Evolutionary conservation across 2,329 filamentous ascomycete genomes (phyloP), one percentile per base, ranked within the genome.

Genomic region (Aspergillus oerlinghausenensis): DNA sequence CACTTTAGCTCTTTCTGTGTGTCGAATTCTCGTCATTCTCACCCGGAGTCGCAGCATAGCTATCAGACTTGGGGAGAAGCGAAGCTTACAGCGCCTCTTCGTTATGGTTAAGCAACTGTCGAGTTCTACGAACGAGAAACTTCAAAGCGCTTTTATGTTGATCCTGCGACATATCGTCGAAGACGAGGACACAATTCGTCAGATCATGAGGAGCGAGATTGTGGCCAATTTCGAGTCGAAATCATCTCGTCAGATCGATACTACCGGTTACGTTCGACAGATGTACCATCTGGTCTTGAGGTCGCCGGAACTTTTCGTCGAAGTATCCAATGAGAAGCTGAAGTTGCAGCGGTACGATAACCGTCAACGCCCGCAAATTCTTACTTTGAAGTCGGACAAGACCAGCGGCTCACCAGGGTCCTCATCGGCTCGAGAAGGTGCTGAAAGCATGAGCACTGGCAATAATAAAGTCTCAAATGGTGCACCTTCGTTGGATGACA

Each of bases 91-190:
- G 68, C 84, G 91, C 28, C 79, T 99, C 23, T 97, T 99, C 73
- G 84, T 97, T 52, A 96, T 97, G 90, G 86, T 93, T 56, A 96
- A 95, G 72, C 93, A 97, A 71, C 84, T 97, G 57, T 87, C 90
- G 21, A 89, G 89, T 26, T 83, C 86, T 29, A 88, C 89, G 6
- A 89, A 91, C 29, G 84, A 89, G 54, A 87, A 88, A 54, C 82
- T 99, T 9, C 84, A 88, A 60, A 82, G 82, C 60, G 83, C 88
- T 56, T 88, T 96, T 66, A 88, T 97, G 82, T 83, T 93, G 11
- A 88, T 97, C 52, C 78, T 99, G 47, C 87, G 95, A 43, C 94
- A 99, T 68, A 88, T 99, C 62, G 85, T 97, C 54, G 94, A 99
- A 74, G 95, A 99, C 67, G 91, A 96, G 51, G 88, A 92, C 19